Evolutionary conservation across 495 filamentous ascomycete species (phyloP).

Genomic region (Neurospora africana): DNA sequence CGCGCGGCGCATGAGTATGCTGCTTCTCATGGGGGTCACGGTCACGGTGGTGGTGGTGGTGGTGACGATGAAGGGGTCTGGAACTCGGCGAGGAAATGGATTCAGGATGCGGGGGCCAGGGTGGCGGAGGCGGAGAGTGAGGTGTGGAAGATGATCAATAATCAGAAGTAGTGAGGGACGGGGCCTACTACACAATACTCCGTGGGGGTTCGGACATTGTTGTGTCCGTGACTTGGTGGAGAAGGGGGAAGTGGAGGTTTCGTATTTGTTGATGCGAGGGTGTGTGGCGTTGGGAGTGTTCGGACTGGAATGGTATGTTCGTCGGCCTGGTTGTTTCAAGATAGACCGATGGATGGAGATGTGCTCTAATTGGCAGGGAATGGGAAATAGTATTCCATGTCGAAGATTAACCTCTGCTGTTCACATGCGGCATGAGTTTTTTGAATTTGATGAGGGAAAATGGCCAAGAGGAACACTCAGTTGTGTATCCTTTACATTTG

Average conservation of each 20-base stretch:
- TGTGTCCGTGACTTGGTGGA: not conserved
- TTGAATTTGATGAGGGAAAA: not conserved
- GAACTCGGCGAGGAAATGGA: constrained; percentile 49
- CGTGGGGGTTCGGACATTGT: no score
- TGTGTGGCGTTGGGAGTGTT: not conserved
- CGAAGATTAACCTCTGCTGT: not conserved
- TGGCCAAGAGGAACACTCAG: not conserved
- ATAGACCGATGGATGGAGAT: not conserved
- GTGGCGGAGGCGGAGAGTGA: constrained; percentile 53
- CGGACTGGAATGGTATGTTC: not conserved
- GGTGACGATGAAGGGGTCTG: constrained; percentile 40
- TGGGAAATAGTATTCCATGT: not conserved
- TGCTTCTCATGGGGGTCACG: constrained; percentile 18
- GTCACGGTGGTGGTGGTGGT: constrained; percentile 20
- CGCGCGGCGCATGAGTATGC: constrained; percentile 6
- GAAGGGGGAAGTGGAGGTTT: not conserved
- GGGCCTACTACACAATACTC: not conserved
- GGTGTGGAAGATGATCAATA: constrained; percentile 62
- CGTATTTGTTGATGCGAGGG: not conserved
- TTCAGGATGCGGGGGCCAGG: constrained; percentile 49
- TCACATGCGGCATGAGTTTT: not conserved
- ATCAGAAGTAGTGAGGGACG: constrained; percentile 19
- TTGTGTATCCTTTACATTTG: not conserved
- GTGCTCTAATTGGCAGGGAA: not conserved
- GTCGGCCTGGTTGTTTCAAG: not conserved